Conservation (phyloP, 2,329 filamentous ascomycete species). For the Pseudohalonectria lignicola region DNA sequence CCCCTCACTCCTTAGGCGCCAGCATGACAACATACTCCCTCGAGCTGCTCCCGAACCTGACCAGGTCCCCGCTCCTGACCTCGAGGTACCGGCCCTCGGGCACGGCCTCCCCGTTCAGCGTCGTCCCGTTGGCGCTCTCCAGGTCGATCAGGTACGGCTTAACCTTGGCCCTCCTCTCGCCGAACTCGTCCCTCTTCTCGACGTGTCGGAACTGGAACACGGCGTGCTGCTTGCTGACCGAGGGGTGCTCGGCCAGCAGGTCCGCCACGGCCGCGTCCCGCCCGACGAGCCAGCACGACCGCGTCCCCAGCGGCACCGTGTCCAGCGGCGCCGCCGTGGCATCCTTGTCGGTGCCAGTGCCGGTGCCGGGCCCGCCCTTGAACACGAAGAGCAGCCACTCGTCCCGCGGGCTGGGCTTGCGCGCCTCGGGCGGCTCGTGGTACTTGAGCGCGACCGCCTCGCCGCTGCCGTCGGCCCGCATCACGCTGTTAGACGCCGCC, state of each 20-base stretch:
- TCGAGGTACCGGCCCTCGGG: conserved; percentile 75
- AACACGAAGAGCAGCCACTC: conserved; percentile 90
- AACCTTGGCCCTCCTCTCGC: conserved; percentile 68
- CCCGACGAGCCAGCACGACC: conserved; percentile 87
- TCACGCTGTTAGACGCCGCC: conserved; percentile 70
- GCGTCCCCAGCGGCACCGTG: conserved; percentile 62
- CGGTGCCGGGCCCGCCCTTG: too few relatives aligned
- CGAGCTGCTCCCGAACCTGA: conserved; percentile 78
- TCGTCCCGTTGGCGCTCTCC: conserved; percentile 85
- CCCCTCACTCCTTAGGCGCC: conserved; percentile 31
- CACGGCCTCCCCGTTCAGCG: conserved; percentile 64
- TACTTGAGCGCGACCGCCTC: conserved; percentile 71
- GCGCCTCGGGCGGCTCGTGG: conserved; percentile 85
- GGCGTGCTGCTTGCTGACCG: conserved; percentile 89
- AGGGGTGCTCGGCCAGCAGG: conserved; percentile 76
- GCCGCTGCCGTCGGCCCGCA: conserved; percentile 54
- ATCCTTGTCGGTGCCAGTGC: too few relatives aligned
- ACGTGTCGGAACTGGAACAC: conserved; percentile 86
- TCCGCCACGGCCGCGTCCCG: conserved; percentile 74
- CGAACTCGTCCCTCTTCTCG: conserved; percentile 75
- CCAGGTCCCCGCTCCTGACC: conserved; percentile 75
- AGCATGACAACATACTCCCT: conserved; percentile 96
- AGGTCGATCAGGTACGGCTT: conserved; percentile 88
- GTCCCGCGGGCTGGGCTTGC: conserved; percentile 70
- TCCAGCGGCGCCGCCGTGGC: conserved; percentile 45